Evolutionary conservation across 2,329 filamentous ascomycete species (phyloP), one percentile per base, ranked within the genome.

Genomic region (Fusarium sororula): DNA sequence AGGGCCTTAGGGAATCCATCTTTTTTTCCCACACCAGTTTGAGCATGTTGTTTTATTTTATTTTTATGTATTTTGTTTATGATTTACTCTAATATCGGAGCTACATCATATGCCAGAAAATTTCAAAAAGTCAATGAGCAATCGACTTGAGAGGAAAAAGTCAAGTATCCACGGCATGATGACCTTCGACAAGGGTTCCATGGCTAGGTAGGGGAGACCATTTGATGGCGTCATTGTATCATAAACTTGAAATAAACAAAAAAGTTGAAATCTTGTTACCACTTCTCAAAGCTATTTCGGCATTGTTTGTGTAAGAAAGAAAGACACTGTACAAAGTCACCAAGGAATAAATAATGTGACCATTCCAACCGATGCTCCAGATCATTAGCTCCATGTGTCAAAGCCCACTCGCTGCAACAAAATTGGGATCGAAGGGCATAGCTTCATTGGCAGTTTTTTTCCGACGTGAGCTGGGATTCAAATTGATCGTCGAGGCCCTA

Each of bases 361-460:
- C 39, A 51, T 61, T 68, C 41, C 44, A 37, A 60, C 26, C 47
- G 32, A 59, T 61, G 26, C 41, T 37, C 30, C 45, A 30, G n/a
- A 38, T 20, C 56, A 68, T 72, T 64, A 55, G 64, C 41, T 57
- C 72, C 68, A 56, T 58, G 53, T 74, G 63, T 56, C 51, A 54
- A 65, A 62, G 48, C 55, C 59, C 53, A 32, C 63, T 56, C 28
- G 53, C 20, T 53, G 26, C 14, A 28, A 42, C 62, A 58, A 67
- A 69, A 61, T 73, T 74, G 63, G 72, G 64, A 70, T 57, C 58
- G 28, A 26, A 70, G 28, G 61, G 14, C 47, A 71, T 59, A 35
- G 39, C 59, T 54, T 60, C 66, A 78, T 78, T 78, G 76, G 76
- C 60, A 57, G 69, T 72, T 63, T 77, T 74, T 63, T 66, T 28